These are phyloP conservation scores for Leucosporidium yakuticum DNA, from an alignment of 768 basidiomycete species.

Conservation along the genomic window DNA sequence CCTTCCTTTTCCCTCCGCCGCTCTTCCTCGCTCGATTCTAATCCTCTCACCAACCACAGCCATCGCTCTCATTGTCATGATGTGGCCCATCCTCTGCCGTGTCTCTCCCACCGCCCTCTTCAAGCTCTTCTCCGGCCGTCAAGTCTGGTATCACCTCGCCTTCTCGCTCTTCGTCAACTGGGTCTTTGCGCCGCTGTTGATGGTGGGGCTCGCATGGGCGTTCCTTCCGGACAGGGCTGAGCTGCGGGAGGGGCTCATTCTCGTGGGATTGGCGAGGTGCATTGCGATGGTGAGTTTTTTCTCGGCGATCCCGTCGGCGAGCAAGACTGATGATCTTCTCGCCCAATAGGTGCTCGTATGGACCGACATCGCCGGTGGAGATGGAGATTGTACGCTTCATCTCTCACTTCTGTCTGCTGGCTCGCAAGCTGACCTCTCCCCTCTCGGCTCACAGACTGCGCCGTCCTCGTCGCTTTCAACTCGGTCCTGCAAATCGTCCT, in stretches of 20 bases:
- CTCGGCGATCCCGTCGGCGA: neutral
- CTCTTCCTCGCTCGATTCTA: too few relatives aligned
- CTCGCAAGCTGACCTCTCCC: neutral
- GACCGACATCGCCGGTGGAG: slow-evolving; percentile 66
- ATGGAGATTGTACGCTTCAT: slow-evolving; percentile 53
- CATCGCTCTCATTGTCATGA: slow-evolving; percentile 50
- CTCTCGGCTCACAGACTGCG: slow-evolving; percentile 43
- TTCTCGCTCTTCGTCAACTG: slow-evolving; percentile 63
- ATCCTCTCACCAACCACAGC: neutral
- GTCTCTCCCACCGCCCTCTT: slow-evolving; percentile 69
- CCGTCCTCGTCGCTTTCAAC: slow-evolving; percentile 73
- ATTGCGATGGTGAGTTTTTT: slow-evolving; percentile 46
- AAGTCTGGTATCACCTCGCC: slow-evolving; percentile 61
- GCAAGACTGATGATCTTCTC: neutral
- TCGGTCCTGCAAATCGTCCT: slow-evolving; percentile 69
- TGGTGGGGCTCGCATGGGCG: slow-evolving; percentile 80
- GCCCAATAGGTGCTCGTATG: slow-evolving; percentile 52
- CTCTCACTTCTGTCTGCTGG: neutral
- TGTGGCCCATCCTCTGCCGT: slow-evolving; percentile 66
- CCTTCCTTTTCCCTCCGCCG: neutral
- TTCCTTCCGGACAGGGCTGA: slow-evolving; percentile 63
- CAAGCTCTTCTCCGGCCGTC: slow-evolving; percentile 50
- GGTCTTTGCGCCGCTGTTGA: slow-evolving; percentile 71
- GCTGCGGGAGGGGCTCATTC: slow-evolving; percentile 70
- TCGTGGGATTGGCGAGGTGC: slow-evolving; percentile 73